These are phyloP conservation scores for Pseudogymnoascus sp. DNA, from an alignment of 2,329 filamentous ascomycete genomes.

Conservation along the genomic window DNA sequence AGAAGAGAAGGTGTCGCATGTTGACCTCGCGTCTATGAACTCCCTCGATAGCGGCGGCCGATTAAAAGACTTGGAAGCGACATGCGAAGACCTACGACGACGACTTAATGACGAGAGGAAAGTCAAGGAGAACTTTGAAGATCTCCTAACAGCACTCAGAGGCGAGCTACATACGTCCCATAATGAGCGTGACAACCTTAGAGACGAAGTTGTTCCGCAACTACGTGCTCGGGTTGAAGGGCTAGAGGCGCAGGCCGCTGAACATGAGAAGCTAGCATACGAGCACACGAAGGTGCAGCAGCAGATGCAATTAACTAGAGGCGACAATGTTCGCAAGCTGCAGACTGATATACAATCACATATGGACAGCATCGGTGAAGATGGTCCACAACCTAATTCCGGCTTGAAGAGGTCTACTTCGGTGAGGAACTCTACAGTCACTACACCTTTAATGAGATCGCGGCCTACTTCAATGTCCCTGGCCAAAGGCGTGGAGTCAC, in stretches of 20 bases:
- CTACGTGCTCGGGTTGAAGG: constrained; percentile 68
- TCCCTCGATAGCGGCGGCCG: constrained; percentile 48
- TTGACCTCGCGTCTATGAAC: constrained; percentile 43
- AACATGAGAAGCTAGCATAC: constrained; percentile 65
- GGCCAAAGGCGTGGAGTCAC: constrained; percentile 35
- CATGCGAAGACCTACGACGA: constrained; percentile 73
- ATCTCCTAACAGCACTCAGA: constrained; percentile 75
- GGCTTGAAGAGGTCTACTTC: constrained; percentile 50
- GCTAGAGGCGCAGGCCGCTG: constrained; percentile 63
- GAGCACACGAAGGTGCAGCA: constrained; percentile 36
- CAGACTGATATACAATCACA: constrained; percentile 38
- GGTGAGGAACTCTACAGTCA: constrained; percentile 22
- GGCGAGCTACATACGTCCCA: constrained; percentile 72
- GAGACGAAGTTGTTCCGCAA: constrained; percentile 78
- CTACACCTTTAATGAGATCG: neutral
- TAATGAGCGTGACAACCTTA: constrained; percentile 85
- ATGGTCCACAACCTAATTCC: constrained; percentile 45
- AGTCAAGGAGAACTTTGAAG: constrained; percentile 88
- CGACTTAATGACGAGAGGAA: constrained; percentile 77
- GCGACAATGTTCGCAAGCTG: constrained; percentile 28
- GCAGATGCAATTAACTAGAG: neutral
- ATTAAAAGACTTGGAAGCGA: constrained; percentile 68
- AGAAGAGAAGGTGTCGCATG: constrained; percentile 64
- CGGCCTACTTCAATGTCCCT: constrained; percentile 9
- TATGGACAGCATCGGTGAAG: constrained; percentile 49